phyloP scores from a whole-genome alignment of 306 rosid species.

The Malus fusca region DNA sequence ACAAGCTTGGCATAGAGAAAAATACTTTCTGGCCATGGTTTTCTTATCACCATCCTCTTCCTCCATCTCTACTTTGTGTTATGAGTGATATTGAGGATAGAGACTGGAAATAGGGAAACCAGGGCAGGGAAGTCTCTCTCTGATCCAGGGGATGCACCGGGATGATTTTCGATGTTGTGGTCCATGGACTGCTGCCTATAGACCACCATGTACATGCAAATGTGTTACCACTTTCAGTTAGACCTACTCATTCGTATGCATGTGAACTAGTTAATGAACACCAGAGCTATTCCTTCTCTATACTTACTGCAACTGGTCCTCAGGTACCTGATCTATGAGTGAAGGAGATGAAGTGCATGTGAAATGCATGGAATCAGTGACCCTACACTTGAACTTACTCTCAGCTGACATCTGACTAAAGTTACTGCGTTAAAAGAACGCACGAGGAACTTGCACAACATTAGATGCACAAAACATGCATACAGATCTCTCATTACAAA shows the following conservation, averaged over 20 bases:
- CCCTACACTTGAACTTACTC: neutral
- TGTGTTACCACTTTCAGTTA: neutral
- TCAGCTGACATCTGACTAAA: neutral
- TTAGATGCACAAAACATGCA: neutral
- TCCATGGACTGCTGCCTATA: constrained; percentile 2
- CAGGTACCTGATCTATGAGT: neutral
- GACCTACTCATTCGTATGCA: neutral
- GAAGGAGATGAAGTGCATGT: neutral
- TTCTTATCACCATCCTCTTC: neutral
- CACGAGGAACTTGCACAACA: neutral
- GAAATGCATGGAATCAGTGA: neutral
- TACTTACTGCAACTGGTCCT: neutral
- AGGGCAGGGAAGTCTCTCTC: too few relatives aligned
- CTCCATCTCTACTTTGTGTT: too few relatives aligned
- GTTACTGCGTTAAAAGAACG: neutral
- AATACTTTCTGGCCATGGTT: neutral
- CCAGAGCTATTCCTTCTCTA: neutral
- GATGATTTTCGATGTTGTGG: neutral
- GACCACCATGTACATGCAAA: neutral
- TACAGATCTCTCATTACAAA: neutral
- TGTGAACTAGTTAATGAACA: neutral
- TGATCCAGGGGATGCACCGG: constrained; percentile 12
- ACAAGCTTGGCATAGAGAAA: neutral
- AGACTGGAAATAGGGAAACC: too few relatives aligned
- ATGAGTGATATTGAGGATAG: too few relatives aligned